Evolutionary conservation across 2,329 filamentous ascomycete genomes (phyloP).

Genomic region (Sclerotinia sclerotiorum): DNA sequence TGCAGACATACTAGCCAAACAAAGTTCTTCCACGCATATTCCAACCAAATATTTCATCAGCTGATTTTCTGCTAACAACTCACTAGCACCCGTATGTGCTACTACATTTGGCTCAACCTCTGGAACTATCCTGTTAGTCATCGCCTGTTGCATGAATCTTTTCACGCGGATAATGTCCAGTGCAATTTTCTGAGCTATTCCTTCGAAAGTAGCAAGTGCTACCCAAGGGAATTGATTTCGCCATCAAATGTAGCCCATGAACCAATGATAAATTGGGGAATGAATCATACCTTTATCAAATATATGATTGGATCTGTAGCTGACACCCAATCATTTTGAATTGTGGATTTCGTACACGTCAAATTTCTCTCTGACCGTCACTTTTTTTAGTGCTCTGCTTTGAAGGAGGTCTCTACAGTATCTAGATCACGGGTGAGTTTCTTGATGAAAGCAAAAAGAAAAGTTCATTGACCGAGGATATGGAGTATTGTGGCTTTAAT

Average conservation of each 20-base stretch:
- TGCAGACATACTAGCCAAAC: slow-evolving; percentile 40
- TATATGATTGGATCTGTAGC: neutral
- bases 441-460: neutral
- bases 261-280: neutral
- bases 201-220: slow-evolving; percentile 46
- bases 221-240: slow-evolving; percentile 51
- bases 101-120: slow-evolving; percentile 53
- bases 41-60: slow-evolving; percentile 54
- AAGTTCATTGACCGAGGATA: no score
- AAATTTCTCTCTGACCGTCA: neutral
- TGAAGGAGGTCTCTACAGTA: no score
- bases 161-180: slow-evolving; percentile 52
- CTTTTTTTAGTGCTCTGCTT: neutral
- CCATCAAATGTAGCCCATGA: slow-evolving; percentile 39
- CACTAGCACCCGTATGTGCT: slow-evolving; percentile 56
- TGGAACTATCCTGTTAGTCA: slow-evolving; percentile 57
- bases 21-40: slow-evolving; percentile 56
- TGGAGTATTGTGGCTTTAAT: no score
- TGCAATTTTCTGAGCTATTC: slow-evolving; percentile 49
- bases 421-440: neutral
- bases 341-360: neutral
- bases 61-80: slow-evolving; percentile 50
- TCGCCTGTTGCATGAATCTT: slow-evolving; percentile 55
- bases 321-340: neutral
- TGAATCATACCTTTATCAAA: slow-evolving; percentile 44